Evolutionary conservation across 2,329 filamentous ascomycete genomes (phyloP), one percentile per base, ranked within the genome.

Genomic region (Pseudophaeomoniella oleicola): DNA sequence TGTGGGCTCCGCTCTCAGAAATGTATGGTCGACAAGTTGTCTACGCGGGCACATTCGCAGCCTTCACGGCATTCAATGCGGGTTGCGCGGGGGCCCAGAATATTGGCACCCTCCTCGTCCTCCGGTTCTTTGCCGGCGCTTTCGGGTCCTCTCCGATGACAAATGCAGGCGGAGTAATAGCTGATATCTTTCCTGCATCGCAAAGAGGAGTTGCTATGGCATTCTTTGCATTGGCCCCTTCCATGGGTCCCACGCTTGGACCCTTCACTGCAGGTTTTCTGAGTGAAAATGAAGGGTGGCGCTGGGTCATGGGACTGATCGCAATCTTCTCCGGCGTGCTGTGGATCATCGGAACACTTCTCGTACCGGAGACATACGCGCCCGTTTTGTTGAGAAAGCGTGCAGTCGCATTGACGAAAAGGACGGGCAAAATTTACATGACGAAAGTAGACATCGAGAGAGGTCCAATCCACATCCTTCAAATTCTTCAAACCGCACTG

Each of bases 1-100:
- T 81, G 2, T 81, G 76, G 70, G 78, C 77, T 3, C 76, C 77
- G 0, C 51, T 82, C 14, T 66, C 71, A 18, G 77, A 83, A 48
- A 54, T 81, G 14, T 75, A 70, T 37, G 77, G 72, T 3, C 63
- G 72, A 5, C 67, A 78, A 47, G 52, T 67, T 30, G 62, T 80
- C 13, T 77, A 78, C 50, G 64, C 72, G 44, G 54, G 63, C 37
- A 75, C 72, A 3, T 77, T 76, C 46, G 54, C 66, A 37, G 60
- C 63, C 10, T 63, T 80, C 39, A 69, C 70, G 2, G 67, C 66
- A 1, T 81, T 82, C 51, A 78, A 72, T 45, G 72, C 68, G 15
- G 76, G 64, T 3, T 65, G 63, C 13, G 69, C 72, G 2, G 75
- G 68, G 5, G 59, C 69, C 0, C 58, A 70, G 39, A 75, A 69